Evolutionary conservation across 2,329 filamentous ascomycete species (phyloP).

Genomic region (Pestalotiopsis sp.): DNA sequence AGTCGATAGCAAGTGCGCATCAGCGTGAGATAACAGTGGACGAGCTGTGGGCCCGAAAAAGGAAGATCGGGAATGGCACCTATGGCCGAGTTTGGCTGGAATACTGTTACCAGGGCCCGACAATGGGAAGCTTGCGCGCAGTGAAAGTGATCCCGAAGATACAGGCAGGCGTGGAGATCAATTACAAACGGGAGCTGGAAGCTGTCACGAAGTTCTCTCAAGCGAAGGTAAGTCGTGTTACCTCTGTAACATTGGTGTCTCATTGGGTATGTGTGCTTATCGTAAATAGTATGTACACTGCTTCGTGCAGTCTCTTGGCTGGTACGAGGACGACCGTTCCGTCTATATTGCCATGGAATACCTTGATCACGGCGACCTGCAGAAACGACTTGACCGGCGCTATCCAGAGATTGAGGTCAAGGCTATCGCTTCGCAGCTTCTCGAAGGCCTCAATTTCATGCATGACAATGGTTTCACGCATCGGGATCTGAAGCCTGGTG

Average conservation of each 20-base stretch:
- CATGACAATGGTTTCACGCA: constrained; percentile 19
- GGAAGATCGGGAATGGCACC: constrained; percentile 9
- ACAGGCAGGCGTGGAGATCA: constrained; percentile 12
- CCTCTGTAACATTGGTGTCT: neutral
- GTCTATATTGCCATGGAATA: constrained; percentile 22
- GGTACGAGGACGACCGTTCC: constrained; percentile 13
- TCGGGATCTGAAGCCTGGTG: constrained; percentile 20
- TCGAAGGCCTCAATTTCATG: constrained; percentile 18
- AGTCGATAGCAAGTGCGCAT: neutral
- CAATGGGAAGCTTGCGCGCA: constrained; percentile 9
- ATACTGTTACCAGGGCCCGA: neutral
- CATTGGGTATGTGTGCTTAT: neutral
- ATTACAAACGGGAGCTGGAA: constrained; percentile 16
- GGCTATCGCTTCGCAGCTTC: constrained; percentile 15
- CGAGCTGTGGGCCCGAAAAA: constrained; percentile 8
- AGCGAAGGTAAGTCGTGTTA: neutral
- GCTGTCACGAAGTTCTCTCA: constrained; percentile 20
- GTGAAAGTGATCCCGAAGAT: neutral
- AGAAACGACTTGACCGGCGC: neutral
- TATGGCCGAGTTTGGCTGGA: constrained; percentile 14
- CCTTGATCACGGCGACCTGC: constrained; percentile 15
- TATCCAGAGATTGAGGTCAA: constrained; percentile 9
- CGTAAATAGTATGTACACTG: constrained; percentile 18
- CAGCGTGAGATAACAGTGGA: neutral
- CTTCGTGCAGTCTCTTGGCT: constrained; percentile 20